These are phyloP conservation scores for Coemansia sp. DNA, from an alignment of 192 early-diverging fungal species.

Conservation along the genomic window DNA sequence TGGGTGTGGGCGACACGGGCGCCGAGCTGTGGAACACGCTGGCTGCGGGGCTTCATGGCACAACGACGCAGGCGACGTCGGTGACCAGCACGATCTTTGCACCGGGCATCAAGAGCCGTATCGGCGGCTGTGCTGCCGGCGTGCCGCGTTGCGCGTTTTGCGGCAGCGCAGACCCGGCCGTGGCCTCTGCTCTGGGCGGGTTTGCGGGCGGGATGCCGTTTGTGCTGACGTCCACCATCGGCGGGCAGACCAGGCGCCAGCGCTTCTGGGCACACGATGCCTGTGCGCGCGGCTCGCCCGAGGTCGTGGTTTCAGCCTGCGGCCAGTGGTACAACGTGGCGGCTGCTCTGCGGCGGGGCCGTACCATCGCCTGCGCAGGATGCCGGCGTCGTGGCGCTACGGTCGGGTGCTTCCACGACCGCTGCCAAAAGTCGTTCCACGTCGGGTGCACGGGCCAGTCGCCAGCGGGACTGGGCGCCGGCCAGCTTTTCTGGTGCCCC, in stretches of 20 bases:
- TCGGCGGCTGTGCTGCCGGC: neutral
- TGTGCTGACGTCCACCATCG: constrained; percentile 53
- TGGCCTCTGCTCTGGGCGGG: constrained; percentile 11
- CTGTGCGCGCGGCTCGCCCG: constrained; percentile 84
- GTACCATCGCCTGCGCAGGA: constrained; percentile 70
- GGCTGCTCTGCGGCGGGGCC: constrained; percentile 68
- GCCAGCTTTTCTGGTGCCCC: constrained; percentile 88
- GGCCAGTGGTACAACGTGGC: constrained; percentile 87
- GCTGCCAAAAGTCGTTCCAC: constrained; percentile 84
- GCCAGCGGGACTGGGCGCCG: constrained; percentile 70
- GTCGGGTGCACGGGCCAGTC: constrained; percentile 76
- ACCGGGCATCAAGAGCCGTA: constrained; percentile 11
- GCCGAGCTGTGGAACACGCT: constrained; percentile 30
- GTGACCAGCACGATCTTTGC: constrained; percentile 15
- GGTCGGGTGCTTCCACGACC: constrained; percentile 83
- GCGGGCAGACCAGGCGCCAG: constrained; percentile 57
- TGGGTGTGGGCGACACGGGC: neutral
- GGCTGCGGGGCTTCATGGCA: constrained; percentile 50
- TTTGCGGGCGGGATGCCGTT: constrained; percentile 57
- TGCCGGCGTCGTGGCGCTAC: constrained; percentile 86
- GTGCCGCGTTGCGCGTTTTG: constrained; percentile 57
- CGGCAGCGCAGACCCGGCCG: constrained; percentile 54
- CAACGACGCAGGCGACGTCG: constrained; percentile 26
- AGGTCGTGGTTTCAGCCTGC: constrained; percentile 69
- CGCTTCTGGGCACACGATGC: constrained; percentile 85